Evolutionary conservation across 306 rosid species (phyloP), one percentile per base, ranked within the genome.

Genomic region (Malus asiatica): DNA sequence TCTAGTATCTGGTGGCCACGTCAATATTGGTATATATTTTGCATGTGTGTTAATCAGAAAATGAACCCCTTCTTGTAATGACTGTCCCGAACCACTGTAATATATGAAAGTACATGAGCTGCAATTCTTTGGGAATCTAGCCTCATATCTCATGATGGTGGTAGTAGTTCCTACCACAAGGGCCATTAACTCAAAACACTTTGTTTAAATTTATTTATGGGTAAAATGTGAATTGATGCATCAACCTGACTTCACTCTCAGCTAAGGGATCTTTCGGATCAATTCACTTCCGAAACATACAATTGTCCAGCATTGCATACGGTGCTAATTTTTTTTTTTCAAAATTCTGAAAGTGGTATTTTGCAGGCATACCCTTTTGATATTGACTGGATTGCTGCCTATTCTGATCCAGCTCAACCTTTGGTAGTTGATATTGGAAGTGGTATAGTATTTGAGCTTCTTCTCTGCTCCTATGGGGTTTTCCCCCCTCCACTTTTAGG

Each of bases 351-450:
- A 65, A 67, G 68, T 87, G 83, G 33, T 70, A 64, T 84, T 79
- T 70, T 86, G 90, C 97, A 92, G 98, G 93, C 96, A 60, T 90
- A 86, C 81, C 96, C 95, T 23, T 89, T 82, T 86, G 81, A 91
- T 80, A 85, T 89, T 75, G 86, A 86, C 78, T 95, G 98, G 98
- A 84, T 79, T 20, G 76, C 70, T 62, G 68, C 77, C 35, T 92
- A 81, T 78, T 75, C 84, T 71, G 90, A 86, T 72, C 85, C 92
- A 32, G 72, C 86, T 81, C 89, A 81, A 65, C 89, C 96, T 59
- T 87, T 95, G 80, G 93, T 86, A 53, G 96, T 95, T 84, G 98
- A 95, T 83, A 89, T 95, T 46, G 97, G 98, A 85, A 89, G 97
- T 83, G 97, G 98, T 94, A 94, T 42, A 42, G 30, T 70, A 18